Evolutionary conservation across 1,284 basidiomycete genomes (phyloP).

Genomic region (Austroboletus olivaceoglutinosus): DNA sequence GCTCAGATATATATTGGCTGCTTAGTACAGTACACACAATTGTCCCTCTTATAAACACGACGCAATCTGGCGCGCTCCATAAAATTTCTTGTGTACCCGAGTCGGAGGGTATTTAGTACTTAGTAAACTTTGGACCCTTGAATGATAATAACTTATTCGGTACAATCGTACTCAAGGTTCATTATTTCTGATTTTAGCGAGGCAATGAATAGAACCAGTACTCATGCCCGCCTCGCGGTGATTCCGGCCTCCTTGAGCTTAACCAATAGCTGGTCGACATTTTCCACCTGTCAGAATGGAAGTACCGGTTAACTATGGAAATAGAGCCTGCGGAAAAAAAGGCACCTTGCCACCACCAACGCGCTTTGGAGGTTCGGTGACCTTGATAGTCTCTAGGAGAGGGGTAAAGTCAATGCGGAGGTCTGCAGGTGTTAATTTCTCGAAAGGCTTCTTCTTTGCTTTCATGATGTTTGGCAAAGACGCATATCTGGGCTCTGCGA

Average conservation of each 20-base stretch:
- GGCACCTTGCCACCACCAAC: constrained; percentile 89
- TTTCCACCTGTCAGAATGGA: constrained; percentile 54
- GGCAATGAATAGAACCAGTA: constrained; percentile 4
- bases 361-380: constrained; percentile 90
- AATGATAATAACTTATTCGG: constrained; percentile 20
- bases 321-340: neutral
- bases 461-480: constrained; percentile 97
- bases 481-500: constrained; percentile 86
- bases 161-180: neutral
- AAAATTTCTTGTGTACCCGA: constrained; percentile 17
- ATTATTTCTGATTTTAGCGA: neutral
- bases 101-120: neutral
- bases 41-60: constrained; percentile 6
- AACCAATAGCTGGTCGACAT: constrained; percentile 85
- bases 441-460: constrained; percentile 97
- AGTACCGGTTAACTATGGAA: neutral
- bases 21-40: constrained; percentile 15
- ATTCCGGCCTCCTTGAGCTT: constrained; percentile 93
- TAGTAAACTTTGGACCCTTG: constrained; percentile 11
- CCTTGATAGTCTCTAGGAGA: constrained; percentile 83
- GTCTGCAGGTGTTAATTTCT: constrained; percentile 80
- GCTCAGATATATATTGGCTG: constrained; percentile 29
- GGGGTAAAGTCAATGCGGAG: constrained; percentile 83
- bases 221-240: constrained; percentile 39
- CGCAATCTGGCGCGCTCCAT: constrained; percentile 9